These are phyloP conservation scores for Dryadomyces quercus-mongolicae DNA, from an alignment of 2,329 filamentous ascomycete species.

Conservation along the genomic window DNA sequence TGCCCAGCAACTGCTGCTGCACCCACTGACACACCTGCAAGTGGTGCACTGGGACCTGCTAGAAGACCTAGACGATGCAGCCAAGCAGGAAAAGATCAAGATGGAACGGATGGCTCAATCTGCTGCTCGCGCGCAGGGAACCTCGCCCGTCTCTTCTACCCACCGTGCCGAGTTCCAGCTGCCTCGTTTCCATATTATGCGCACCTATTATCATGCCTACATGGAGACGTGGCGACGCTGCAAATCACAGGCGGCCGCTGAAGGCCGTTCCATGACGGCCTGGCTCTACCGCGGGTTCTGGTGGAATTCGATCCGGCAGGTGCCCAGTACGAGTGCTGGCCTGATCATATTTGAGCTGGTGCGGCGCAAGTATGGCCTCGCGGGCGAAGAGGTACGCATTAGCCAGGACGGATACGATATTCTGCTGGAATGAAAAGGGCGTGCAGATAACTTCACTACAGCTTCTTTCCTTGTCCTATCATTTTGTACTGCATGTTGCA, in stretches of 20 bases:
- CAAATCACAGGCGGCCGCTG: conserved; percentile 38
- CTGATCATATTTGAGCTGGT: conserved; percentile 71
- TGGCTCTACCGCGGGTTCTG: conserved; percentile 65
- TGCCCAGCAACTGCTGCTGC: conserved; percentile 55
- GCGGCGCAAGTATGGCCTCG: conserved; percentile 56
- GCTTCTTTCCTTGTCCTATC: too few species aligned
- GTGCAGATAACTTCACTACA: too few species aligned
- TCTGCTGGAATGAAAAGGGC: conserved; percentile 32
- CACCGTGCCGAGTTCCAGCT: conserved; percentile 10
- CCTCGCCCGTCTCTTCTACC: background rate
- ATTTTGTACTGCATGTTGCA: background rate
- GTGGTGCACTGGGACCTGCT: conserved; percentile 61
- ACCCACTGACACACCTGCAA: conserved; percentile 60
- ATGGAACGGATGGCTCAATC: background rate
- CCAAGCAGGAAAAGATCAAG: conserved; percentile 4
- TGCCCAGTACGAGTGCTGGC: conserved; percentile 65
- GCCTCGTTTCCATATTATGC: conserved; percentile 40
- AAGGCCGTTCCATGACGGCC: conserved; percentile 41
- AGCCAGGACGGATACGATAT: conserved; percentile 62
- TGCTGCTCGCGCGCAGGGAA: too few species aligned
- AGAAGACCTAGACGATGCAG: conserved; percentile 52
- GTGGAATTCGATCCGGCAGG: conserved; percentile 59
- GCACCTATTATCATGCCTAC: conserved; percentile 60
- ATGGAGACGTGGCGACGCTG: conserved; percentile 54
- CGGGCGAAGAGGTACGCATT: conserved; percentile 50